Evolutionary conservation across 1,284 basidiomycete genomes (phyloP).

Genomic region (Leccinum brunneo-olivaceum): DNA sequence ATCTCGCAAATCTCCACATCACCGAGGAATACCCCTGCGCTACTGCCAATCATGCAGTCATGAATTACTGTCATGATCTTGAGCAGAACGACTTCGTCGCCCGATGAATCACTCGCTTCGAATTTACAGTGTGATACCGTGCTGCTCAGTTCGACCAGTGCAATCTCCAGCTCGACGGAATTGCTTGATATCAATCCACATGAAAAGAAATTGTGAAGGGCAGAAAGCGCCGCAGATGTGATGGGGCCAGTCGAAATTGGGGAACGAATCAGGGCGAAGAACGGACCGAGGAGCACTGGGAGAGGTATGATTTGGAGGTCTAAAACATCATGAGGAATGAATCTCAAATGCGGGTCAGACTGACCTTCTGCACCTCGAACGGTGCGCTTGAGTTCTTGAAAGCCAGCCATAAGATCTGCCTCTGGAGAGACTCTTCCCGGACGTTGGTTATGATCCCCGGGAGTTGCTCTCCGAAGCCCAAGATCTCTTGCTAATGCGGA

Average conservation of each 20-base stretch:
- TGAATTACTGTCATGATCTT: constrained; percentile 90
- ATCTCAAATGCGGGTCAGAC: constrained; percentile 23
- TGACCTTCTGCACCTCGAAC: constrained; percentile 71
- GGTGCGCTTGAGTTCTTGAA: constrained; percentile 78
- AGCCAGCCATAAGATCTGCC: constrained; percentile 83
- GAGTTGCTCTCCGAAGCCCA: constrained; percentile 57
- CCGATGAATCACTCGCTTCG: constrained; percentile 91
- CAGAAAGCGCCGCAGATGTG: constrained; percentile 81
- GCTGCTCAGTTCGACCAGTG: constrained; percentile 80
- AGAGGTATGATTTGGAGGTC: constrained; percentile 54
- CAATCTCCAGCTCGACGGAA: constrained; percentile 49
- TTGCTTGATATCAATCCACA: constrained; percentile 63
- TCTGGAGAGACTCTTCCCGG: constrained; percentile 52
- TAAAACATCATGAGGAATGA: constrained; percentile 30
- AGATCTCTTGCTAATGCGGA: constrained; percentile 65
- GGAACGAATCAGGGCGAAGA: constrained; percentile 90
- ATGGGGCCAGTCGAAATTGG: constrained; percentile 91
- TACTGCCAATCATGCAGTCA: constrained; percentile 66
- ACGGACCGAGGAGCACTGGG: constrained; percentile 71
- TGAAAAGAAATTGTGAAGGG: constrained; percentile 83
- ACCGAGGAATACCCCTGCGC: constrained; percentile 63
- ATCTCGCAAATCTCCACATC: constrained; percentile 98
- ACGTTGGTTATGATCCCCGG: constrained; percentile 34
- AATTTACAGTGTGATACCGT: constrained; percentile 96
- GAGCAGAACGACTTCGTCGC: constrained; percentile 92